These are phyloP conservation scores for Gastrodia elata DNA, from an alignment of 106 monocot species.

Conservation along the genomic window DNA sequence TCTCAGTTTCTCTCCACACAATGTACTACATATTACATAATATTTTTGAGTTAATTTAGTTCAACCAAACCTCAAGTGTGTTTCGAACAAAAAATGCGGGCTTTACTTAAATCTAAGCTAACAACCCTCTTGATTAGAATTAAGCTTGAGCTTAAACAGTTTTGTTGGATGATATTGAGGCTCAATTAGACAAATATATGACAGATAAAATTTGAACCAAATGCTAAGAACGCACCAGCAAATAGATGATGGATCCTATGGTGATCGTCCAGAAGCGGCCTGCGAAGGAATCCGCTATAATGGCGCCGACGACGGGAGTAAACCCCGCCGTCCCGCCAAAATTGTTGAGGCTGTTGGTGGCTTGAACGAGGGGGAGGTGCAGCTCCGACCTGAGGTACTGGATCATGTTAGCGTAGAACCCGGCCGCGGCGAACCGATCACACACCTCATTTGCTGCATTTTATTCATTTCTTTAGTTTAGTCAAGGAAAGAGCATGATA, in stretches of 20 bases:
- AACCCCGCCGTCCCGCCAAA: slow-evolving; percentile 27
- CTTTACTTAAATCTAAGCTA: no score
- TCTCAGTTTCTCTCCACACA: no score
- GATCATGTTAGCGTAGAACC: slow-evolving; percentile 39
- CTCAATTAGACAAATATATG: no score
- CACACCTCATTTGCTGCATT: slow-evolving; percentile 33
- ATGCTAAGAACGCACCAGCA: slow-evolving; percentile 8
- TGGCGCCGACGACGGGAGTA: slow-evolving; percentile 26
- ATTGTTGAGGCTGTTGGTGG: slow-evolving; percentile 41
- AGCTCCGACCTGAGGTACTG: slow-evolving; percentile 32
- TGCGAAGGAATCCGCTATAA: slow-evolving; percentile 32
- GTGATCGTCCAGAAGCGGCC: slow-evolving; percentile 50
- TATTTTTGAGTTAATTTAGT: no score
- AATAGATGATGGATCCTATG: slow-evolving; percentile 23
- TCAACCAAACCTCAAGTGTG: no score
- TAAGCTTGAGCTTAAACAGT: no score
- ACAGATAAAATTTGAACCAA: no score
- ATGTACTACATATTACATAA: no score
- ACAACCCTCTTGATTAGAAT: no score
- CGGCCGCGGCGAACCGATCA: slow-evolving; percentile 29
- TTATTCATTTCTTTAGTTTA: not conserved
- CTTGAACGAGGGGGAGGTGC: slow-evolving; percentile 30
- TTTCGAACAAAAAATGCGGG: no score
- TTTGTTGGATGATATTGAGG: no score
- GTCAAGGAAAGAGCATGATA: no score